Percentiles rank a stretch among this genome's conserved stretches.
Evolutionary conservation across 108 stramenopile genomes (phyloP).

Genomic region (Pelagomonas calceolata): DNA sequence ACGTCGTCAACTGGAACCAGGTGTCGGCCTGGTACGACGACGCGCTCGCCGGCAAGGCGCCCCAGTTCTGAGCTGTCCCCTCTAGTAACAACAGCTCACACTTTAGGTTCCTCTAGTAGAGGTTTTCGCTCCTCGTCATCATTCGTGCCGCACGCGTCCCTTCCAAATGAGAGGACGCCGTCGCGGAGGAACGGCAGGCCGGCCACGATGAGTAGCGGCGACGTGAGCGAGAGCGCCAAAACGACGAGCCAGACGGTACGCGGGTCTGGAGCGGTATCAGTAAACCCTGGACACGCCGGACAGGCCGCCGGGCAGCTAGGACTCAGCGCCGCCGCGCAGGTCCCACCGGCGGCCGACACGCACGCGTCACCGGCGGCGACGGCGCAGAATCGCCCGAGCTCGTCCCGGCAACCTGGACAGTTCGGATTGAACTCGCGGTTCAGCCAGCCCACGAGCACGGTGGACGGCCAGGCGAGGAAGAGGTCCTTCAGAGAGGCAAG

Average conservation of each 20-base stretch:
- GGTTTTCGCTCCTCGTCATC: no score
- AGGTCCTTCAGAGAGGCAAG: conserved; percentile 15
- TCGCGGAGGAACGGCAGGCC: no score
- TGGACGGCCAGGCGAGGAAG: conserved; percentile 23
- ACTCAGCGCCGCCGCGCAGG: conserved; percentile 17
- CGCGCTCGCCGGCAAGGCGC: conserved; percentile 60
- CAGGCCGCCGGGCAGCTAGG: conserved; percentile 26
- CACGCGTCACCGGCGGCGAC: background rate
- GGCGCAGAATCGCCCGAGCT: conserved; percentile 32
- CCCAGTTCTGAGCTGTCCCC: background rate
- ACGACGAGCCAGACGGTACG: no score
- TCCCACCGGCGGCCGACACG: conserved; percentile 8
- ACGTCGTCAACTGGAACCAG: conserved; percentile 92
- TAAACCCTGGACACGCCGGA: conserved; percentile 24
- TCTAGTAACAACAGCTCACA: no score
- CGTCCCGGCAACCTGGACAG: conserved; percentile 28
- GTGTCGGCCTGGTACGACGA: conserved; percentile 74
- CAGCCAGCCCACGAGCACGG: conserved; percentile 20
- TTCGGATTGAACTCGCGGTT: conserved; percentile 30
- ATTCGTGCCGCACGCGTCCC: no score
- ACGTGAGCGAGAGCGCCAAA: no score
- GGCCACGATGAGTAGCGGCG: no score
- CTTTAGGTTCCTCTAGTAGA: no score
- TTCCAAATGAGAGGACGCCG: no score
- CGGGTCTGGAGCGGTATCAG: no score